phyloP scores from a whole-genome alignment of 1,139 yeast species.

The Debaryomycetaceae sp. region DNA sequence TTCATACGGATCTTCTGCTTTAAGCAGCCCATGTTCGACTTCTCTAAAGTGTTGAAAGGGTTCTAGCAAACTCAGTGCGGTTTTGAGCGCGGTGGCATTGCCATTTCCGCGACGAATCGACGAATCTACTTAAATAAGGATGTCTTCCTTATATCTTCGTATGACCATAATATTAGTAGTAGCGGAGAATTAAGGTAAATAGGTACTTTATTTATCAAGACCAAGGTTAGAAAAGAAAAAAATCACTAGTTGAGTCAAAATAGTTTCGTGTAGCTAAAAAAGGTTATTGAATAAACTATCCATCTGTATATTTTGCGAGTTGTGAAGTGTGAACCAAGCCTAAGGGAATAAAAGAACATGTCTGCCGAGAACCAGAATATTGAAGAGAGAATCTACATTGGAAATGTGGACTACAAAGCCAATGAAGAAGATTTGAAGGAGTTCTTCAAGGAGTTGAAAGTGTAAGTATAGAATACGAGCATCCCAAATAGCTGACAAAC shows the following conservation, averaged over 20 bases:
- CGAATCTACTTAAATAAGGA: not conserved
- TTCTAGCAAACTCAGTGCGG: not conserved
- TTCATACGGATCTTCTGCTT: too few species aligned
- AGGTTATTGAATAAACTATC: not conserved
- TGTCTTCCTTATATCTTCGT: not conserved
- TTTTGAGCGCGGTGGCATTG: not conserved
- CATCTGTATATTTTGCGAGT: slow-evolving; percentile 1
- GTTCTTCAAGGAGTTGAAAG: slow-evolving; percentile 37
- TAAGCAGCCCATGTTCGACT: too few species aligned
- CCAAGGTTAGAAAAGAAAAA: slow-evolving; percentile 2
- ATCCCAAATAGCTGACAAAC: not conserved
- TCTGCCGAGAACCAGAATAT: slow-evolving; percentile 26
- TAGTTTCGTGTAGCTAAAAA: not conserved
- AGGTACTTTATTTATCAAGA: not conserved
- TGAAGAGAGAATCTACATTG: slow-evolving; percentile 48
- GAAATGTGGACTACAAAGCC: slow-evolving; percentile 51
- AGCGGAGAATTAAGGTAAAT: not conserved
- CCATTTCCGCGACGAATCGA: not conserved
- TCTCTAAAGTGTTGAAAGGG: too few species aligned
- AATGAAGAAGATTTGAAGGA: slow-evolving; percentile 50
- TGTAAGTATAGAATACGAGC: slow-evolving; percentile 27
- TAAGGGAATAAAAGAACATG: slow-evolving; percentile 10
- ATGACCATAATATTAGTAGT: not conserved
- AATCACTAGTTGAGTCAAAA: slow-evolving; percentile 10
- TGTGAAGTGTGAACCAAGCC: slow-evolving; percentile 2